Evolutionary conservation across 2,329 filamentous ascomycete species (phyloP), one percentile per base, ranked within the genome.

Genomic region (Beauveria brongniartii): DNA sequence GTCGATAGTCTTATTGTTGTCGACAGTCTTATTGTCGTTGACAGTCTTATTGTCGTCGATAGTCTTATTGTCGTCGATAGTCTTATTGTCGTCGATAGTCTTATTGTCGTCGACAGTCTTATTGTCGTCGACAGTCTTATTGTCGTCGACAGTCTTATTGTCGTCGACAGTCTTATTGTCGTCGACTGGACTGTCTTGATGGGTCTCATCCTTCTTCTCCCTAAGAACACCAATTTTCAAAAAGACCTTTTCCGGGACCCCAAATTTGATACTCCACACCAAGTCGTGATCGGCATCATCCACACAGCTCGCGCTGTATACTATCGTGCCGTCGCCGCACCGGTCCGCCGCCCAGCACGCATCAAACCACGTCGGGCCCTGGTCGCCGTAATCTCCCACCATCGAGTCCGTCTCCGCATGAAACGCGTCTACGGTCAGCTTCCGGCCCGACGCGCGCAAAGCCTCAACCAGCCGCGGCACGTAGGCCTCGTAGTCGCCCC

Each of bases 401-500:
- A 73, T 61, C 5, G 44, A 14, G 44, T 73, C 71, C n/a, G 56
- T 67, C 59, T 69, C 69, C 3, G 68, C 68, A 44, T 65, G 71
- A 46, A 69, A 72, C 3, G 68, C 65, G 5, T 69, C 64, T 3
- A 72, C 65, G 7, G 34, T 47, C 37, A 73, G 59, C n/a, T 34
- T 62, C 20, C 55, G 54, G 12, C 64, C 64, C 0, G 60, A 48
- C 0, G 28, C 58, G 46, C 64, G 61, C 47, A 70, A 48, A 8
- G 55, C 64, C 20, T 66, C 64, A 20, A 58, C 65, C 60, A 72
- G 30, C 3, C 66, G 64, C 37, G 67, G 67, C 40, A 73, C 63
- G 20, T 69, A 56, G n/a, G 22, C 55, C 48, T 73, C 69, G 55
- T 69, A 70, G 52, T 72, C 68, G 5, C 63, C 66, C 71, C 71